Evolutionary conservation across 495 filamentous ascomycete genomes (phyloP), one percentile per base, ranked within the genome.

Genomic region (Xylaria scruposa): DNA sequence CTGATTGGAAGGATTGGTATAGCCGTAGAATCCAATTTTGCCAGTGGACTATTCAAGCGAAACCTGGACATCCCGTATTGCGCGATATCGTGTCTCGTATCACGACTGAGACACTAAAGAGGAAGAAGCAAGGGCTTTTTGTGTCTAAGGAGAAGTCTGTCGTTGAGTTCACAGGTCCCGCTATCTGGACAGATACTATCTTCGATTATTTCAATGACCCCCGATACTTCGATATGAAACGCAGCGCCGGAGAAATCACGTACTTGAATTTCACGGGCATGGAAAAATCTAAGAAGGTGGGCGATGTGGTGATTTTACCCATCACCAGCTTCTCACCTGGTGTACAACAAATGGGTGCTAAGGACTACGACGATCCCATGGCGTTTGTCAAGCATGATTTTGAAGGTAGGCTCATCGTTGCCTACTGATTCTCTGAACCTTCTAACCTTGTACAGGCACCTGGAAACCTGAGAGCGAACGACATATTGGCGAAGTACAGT

Each of bases 291-390:
- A 96, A 93, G 80, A 96, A 95, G 78, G 91, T 98, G 51, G 95
- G 95, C 3, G 95, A 98, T 82, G 93, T 95, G n/a, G 88, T 97
- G 21, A 90, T 98, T 17, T 82, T 98, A 68, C 95, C 95, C 17
- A 98, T 99, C 73, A 99, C 96, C 3, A 97, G 94, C 82, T 99
- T 99, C 83, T 97, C 93, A 75, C 97, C 96, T 7, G 96, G 96
- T 7, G 94, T 98, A 46, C 88, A 91, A 73, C 93, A 97, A 77
- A 98, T 98, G 94, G 92, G 91, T 38, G 93, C 96, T n/a, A 91
- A 90, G 72, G 94, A 96, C 67, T 86, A 90, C 15, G 95, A 98
- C 76, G 91, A 98, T 77, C 94, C 95, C 7, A 96, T 98, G 94
- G 96, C 96, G 4, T 98, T 97, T 85, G 96, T 99, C 68, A 93